A percentile compares a stretch with the other conserved stretches of the same genome.
These are phyloP conservation scores for Biscogniauxia sp. DNA, from an alignment of 2,329 filamentous ascomycete species.

Conservation along the genomic window DNA sequence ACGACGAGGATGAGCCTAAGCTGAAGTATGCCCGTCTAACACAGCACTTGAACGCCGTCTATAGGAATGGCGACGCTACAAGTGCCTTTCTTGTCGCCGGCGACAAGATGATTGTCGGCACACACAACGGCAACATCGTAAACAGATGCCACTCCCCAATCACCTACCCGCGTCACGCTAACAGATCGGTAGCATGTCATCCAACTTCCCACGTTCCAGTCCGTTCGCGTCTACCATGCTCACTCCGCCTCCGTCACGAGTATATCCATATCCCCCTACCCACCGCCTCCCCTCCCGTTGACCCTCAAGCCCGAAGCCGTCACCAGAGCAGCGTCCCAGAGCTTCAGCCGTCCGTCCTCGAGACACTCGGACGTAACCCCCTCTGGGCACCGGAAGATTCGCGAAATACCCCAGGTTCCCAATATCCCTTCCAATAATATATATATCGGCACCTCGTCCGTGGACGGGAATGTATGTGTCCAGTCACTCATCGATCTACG, in stretches of 20 bases:
- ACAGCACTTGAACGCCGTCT: constrained; percentile 73
- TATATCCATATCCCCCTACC: constrained; percentile 86
- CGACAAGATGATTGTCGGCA: constrained; percentile 96
- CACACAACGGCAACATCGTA: constrained; percentile 95
- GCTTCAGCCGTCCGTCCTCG: constrained; percentile 35
- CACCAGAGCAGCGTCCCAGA: constrained; percentile 35
- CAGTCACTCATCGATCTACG: constrained; percentile 82
- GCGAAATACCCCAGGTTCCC: constrained; percentile 57
- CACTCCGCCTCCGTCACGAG: constrained; percentile 89
- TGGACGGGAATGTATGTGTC: constrained; percentile 93
- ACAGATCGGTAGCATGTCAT: constrained; percentile 59
- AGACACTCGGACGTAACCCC: constrained; percentile 43
- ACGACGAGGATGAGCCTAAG: constrained; percentile 89
- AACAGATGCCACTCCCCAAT: constrained; percentile 34
- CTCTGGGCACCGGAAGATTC: constrained; percentile 32
- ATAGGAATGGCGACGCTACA: constrained; percentile 92
- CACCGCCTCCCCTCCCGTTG: constrained; percentile 58
- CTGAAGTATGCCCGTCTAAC: constrained; percentile 92
- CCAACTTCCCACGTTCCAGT: constrained; percentile 76
- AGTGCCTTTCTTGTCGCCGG: constrained; percentile 87
- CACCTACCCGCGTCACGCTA: constrained; percentile 2
- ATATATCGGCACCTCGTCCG: constrained; percentile 87
- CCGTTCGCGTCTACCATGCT: constrained; percentile 83
- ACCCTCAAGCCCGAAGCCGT: constrained; percentile 41
- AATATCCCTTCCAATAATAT: constrained; percentile 85